These are phyloP conservation scores for Pleurotus platypus DNA, from an alignment of 768 basidiomycete genomes.

Conservation along the genomic window DNA sequence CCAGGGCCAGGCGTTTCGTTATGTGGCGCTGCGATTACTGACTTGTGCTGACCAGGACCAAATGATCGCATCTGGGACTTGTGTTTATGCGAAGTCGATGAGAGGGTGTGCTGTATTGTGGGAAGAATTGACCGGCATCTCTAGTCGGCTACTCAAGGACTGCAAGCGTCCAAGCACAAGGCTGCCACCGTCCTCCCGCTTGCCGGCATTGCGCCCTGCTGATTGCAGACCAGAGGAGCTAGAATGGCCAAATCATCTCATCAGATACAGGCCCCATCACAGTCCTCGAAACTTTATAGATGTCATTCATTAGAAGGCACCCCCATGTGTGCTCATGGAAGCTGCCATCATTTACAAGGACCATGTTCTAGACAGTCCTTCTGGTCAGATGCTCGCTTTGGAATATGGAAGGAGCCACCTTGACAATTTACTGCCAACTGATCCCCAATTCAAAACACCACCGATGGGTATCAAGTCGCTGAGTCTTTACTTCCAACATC, in stretches of 20 bases:
- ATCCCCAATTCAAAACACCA: neutral
- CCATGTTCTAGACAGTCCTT: neutral
- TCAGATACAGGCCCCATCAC: constrained; percentile 5
- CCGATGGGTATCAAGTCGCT: constrained; percentile 1
- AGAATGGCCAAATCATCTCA: neutral
- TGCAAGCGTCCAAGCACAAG: no score
- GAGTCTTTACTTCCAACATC: neutral
- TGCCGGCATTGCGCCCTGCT: constrained; percentile 4
- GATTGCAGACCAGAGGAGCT: neutral
- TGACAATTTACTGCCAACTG: no score
- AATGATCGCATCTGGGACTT: no score
- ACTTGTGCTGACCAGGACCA: no score
- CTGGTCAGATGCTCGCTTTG: neutral
- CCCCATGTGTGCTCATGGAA: neutral
- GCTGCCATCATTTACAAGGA: neutral
- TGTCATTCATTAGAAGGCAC: neutral
- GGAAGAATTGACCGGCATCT: constrained; percentile 1
- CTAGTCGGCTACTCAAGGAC: neutral
- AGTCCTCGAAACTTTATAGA: neutral
- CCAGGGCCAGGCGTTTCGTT: neutral
- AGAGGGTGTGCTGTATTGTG: neutral
- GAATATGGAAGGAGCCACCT: no score
- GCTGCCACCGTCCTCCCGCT: neutral
- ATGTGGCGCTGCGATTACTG: no score
- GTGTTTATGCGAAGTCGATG: no score